Evolutionary conservation across 768 basidiomycete genomes (phyloP).

Genomic region (Leccinum imitatum): DNA sequence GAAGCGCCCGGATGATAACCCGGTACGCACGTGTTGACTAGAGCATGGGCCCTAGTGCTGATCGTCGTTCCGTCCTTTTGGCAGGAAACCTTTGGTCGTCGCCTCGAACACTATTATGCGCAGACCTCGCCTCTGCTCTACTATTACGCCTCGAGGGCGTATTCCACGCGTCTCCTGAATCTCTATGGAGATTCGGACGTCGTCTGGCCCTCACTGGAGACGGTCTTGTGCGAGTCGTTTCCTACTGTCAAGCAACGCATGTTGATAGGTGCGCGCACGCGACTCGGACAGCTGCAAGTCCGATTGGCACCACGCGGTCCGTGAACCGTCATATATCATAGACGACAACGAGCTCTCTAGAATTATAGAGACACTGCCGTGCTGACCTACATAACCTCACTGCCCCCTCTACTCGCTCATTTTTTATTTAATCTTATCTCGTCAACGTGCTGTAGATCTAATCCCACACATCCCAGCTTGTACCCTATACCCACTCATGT

Average conservation of each 20-base stretch:
- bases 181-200: slow-evolving; percentile 71
- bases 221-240: slow-evolving; percentile 51
- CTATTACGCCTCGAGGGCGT: slow-evolving; percentile 55
- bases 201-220: slow-evolving; percentile 81
- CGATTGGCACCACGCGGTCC: slow-evolving; percentile 12
- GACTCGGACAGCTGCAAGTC: slow-evolving; percentile 20
- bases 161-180: slow-evolving; percentile 50
- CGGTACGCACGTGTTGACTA: slow-evolving; percentile 47
- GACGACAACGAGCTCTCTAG: slow-evolving; percentile 1
- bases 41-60: neutral
- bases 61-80: slow-evolving; percentile 7
- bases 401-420: slow-evolving; percentile 11
- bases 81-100: slow-evolving; percentile 75
- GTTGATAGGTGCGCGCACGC: slow-evolving; percentile 21
- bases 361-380: neutral
- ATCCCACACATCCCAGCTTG: slow-evolving; percentile 5
- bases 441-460: slow-evolving; percentile 21
- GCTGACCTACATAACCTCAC: neutral
- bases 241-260: slow-evolving; percentile 53
- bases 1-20: slow-evolving; percentile 84
- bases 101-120: slow-evolving; percentile 72
- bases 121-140: slow-evolving; percentile 76
- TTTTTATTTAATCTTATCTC: slow-evolving; percentile 16
- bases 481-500: slow-evolving; percentile 11
- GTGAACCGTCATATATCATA: slow-evolving; percentile 6